A percentile compares a stretch with the other conserved stretches of the same genome.
Evolutionary conservation across 345 rosid species (phyloP).

Genomic region (Abelmoschus esculentus): DNA sequence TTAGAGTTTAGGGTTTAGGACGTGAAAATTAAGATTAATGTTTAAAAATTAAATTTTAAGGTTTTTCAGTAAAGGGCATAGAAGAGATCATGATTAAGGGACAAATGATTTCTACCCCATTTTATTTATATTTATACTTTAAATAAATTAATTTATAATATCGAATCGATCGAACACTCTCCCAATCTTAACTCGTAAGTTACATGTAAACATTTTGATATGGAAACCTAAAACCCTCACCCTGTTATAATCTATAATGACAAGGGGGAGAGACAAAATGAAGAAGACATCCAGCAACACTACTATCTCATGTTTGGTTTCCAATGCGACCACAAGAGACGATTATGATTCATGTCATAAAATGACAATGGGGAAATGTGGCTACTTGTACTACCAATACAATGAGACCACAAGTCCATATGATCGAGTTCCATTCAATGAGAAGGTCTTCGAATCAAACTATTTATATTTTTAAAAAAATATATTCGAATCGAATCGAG

Average conservation of each 20-base stretch:
- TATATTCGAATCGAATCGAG: background rate
- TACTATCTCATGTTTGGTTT: background rate
- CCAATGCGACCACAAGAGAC: background rate
- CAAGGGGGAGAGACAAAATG: no score
- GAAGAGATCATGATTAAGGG: no score
- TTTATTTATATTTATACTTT: no score
- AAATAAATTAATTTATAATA: no score
- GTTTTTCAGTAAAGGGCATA: no score
- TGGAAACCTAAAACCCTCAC: background rate
- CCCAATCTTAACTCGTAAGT: no score
- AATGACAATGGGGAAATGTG: background rate
- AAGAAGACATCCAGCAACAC: background rate
- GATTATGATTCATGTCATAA: background rate
- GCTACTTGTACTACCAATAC: slow-evolving; percentile 24
- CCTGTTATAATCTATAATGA: no score
- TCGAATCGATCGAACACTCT: no score
- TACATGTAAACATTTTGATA: background rate
- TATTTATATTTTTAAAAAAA: background rate
- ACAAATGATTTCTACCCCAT: no score
- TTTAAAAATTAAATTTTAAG: no score
- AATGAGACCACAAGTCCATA: slow-evolving; percentile 21
- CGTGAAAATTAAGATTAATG: no score
- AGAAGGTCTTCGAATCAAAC: slow-evolving; percentile 13
- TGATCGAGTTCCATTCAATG: slow-evolving; percentile 9
- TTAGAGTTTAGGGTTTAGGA: no score